Percentiles rank a stretch among this genome's conserved stretches.
These are phyloP conservation scores for Metschnikowia gelsemii DNA, from an alignment of 805 yeast species.

Conservation along the genomic window DNA sequence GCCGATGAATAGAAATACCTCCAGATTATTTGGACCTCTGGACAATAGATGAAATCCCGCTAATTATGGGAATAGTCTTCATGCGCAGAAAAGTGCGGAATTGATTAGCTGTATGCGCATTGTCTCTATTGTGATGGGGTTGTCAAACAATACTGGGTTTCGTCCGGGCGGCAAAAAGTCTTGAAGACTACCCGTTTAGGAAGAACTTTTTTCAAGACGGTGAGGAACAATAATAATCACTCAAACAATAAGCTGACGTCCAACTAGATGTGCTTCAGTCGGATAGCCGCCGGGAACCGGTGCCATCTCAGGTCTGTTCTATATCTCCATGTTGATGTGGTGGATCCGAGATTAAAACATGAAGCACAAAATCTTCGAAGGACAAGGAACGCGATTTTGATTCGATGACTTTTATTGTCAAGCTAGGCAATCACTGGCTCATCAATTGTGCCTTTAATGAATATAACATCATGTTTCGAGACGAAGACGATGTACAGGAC, in stretches of 20 bases:
- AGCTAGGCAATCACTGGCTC: conserved; percentile 80
- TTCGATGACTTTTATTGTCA: conserved; percentile 82
- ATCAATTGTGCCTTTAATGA: conserved; percentile 98
- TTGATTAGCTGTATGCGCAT: no score
- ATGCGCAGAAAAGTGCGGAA: no score
- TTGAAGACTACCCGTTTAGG: conserved; percentile 92
- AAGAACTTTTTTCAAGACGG: conserved; percentile 87
- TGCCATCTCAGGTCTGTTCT: conserved; percentile 81
- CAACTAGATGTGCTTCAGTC: conserved; percentile 90
- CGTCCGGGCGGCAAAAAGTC: conserved; percentile 61
- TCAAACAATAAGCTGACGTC: conserved; percentile 69
- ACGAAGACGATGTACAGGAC: conserved; percentile 49
- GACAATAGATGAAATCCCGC: no score
- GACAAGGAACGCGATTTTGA: conserved; percentile 75
- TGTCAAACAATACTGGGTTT: no score
- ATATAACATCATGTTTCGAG: conserved; percentile 85
- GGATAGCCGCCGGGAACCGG: conserved; percentile 90
- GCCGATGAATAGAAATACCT: no score
- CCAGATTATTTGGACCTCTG: no score
- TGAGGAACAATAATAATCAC: conserved; percentile 91
- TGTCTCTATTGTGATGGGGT: no score
- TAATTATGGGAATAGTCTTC: no score
- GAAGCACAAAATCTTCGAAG: conserved; percentile 73
- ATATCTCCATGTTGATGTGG: conserved; percentile 83
- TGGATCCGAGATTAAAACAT: conserved; percentile 86